Base-by-base conservation (phyloP, 768 basidiomycete genomes). In the Boletus bicolor region DNA sequence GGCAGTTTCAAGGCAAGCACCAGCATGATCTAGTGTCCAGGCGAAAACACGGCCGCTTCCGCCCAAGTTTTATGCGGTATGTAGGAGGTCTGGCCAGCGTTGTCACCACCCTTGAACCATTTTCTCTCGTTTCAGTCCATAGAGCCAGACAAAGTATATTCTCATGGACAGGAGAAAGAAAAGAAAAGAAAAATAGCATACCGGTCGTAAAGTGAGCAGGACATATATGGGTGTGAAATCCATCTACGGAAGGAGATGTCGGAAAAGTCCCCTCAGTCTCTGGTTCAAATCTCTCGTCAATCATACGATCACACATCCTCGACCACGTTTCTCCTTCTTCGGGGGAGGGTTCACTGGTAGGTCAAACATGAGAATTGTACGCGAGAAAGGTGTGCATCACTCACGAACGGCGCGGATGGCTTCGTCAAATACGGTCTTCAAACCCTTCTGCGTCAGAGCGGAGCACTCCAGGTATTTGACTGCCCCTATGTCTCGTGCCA, bases 341-440 rank as follows among this genome's bases (percentile, higher is more conserved):
- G 81, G 82, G 57, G 84, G 84, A 58, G 90, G 90, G 72, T 92
- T 87, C 73, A 93, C 91, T 93, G 62, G 7, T 17, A 54, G 26
- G 19, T 44, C 42, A 46, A 50, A 38, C 10, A 49, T 63, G 37
- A 64, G 53, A 46, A 41, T 51, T 32, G 37, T 35, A 51, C 49
- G 44, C 30, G 9, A 38, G 8, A 35, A 60, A 43, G 30, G 44
- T 36, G 42, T 42, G 7, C 12, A 50, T 37, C 36, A 87, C 91
- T 83, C 72, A 93, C 91, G 77, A 64, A 98, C 96, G 53, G 93
- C 93, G 52, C 97, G 85, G 66, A 99, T 98, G 42, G 97, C 97
- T 75, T 98, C 97, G 72, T 98, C 97, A 70, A 99, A 99, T 43
- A 99, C 97, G 55, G 89, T 95, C 84, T 99, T 99, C 69, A 99